phyloP scores from a whole-genome alignment of 1,139 yeast species.

The Ogataea hybrid region DNA sequence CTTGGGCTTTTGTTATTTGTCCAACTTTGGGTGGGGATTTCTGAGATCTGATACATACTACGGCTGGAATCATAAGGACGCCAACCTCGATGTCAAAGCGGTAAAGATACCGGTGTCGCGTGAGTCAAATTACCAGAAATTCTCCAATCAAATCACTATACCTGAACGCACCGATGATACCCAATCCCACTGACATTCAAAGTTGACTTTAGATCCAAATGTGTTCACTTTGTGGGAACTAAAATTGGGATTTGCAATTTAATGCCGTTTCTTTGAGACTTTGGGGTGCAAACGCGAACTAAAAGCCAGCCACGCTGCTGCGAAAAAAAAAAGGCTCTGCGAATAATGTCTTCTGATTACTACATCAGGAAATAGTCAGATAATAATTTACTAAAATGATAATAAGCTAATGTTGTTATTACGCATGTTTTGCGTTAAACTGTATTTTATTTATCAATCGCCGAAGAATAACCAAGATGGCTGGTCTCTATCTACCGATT shows the following conservation, averaged over 20 bases:
- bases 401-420: not conserved
- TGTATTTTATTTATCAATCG: not conserved
- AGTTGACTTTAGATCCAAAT: too few species aligned
- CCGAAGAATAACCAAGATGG: not conserved
- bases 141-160: too few species aligned
- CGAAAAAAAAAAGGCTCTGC: not conserved
- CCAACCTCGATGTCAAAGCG: not conserved
- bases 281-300: too few species aligned
- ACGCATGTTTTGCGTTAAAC: not conserved
- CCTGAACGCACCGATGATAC: too few species aligned
- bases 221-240: too few species aligned
- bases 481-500: not conserved
- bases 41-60: slow-evolving; percentile 36
- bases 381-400: too few species aligned
- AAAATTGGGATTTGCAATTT: too few species aligned
- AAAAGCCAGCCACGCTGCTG: too few species aligned
- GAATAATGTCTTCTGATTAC: not conserved
- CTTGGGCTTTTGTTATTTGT: slow-evolving; percentile 47
- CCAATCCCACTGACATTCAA: too few species aligned
- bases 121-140: too few species aligned
- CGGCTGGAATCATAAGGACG: slow-evolving; percentile 25
- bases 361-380: too few species aligned
- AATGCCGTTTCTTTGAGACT: too few species aligned
- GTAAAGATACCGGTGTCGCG: not conserved
- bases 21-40: slow-evolving; percentile 39